phyloP scores from a whole-genome alignment of 441 rosid genomes.

The Croton setiger region DNA sequence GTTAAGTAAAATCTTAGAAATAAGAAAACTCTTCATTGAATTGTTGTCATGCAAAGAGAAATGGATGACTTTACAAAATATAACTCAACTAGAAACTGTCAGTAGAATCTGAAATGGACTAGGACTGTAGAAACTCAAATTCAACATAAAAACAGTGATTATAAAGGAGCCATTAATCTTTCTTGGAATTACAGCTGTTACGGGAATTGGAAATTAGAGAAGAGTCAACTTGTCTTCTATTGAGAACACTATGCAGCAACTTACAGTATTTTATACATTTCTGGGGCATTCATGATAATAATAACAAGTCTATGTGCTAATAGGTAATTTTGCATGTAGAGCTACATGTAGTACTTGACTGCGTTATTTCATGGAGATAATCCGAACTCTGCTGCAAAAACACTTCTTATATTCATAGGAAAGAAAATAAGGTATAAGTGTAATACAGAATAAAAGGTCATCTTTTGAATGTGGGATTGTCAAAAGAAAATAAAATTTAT shows the following conservation, averaged over 20 bases:
- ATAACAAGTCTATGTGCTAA: neutral
- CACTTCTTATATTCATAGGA: neutral
- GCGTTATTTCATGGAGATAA: neutral
- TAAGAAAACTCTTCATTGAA: neutral
- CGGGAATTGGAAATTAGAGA: neutral
- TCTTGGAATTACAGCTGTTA: neutral
- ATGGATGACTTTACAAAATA: neutral
- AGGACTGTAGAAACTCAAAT: neutral
- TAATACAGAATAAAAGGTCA: neutral
- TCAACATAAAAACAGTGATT: neutral
- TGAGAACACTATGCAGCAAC: neutral
- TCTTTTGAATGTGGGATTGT: neutral
- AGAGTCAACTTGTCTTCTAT: neutral
- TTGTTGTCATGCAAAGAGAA: neutral
- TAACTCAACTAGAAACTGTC: neutral
- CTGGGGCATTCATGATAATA: neutral
- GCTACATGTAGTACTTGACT: neutral
- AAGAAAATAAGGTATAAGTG: neutral
- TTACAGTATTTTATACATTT: neutral
- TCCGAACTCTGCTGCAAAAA: neutral
- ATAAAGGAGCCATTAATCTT: neutral
- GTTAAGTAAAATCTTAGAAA: neutral
- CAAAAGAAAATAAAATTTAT: too few species aligned
- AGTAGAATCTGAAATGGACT: neutral
- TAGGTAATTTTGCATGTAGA: neutral